Evolutionary conservation across 208 protist genomes (phyloP).

Genomic region (Trichomonas vaginalis): DNA sequence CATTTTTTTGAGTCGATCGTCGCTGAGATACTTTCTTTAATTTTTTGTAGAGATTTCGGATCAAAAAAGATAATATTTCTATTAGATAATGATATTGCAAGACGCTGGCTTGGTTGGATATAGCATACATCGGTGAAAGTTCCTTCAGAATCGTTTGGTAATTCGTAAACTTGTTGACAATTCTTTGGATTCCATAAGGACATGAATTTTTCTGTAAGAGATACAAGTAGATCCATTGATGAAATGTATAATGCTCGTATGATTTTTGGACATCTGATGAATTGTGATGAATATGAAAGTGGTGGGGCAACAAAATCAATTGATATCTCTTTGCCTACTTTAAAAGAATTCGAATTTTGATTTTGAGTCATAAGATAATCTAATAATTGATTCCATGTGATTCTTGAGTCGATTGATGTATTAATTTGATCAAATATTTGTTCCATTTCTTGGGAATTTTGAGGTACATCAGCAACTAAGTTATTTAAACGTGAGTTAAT

Average conservation of each 20-base stretch:
- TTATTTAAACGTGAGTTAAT: background rate
- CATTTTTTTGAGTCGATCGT: background rate
- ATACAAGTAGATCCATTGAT: background rate
- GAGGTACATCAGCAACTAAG: background rate
- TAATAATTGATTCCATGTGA: background rate
- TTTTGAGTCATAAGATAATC: background rate
- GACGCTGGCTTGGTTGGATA: background rate
- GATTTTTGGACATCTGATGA: background rate
- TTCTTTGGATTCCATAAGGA: background rate
- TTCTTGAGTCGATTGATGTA: background rate
- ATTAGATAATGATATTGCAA: background rate
- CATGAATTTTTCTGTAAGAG: background rate
- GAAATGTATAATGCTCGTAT: background rate
- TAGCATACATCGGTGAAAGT: background rate
- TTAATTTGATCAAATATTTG: background rate
- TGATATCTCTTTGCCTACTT: background rate
- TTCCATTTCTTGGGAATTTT: background rate
- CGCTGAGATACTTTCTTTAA: background rate
- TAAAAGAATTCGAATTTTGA: background rate
- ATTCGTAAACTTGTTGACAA: background rate
- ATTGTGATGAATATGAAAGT: background rate
- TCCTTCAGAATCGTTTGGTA: background rate
- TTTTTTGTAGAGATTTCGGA: background rate
- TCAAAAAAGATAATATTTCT: background rate
- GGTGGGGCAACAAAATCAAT: background rate